Evolutionary conservation across 2,329 filamentous ascomycete species (phyloP).

Genomic region (Clarireedia paspali): DNA sequence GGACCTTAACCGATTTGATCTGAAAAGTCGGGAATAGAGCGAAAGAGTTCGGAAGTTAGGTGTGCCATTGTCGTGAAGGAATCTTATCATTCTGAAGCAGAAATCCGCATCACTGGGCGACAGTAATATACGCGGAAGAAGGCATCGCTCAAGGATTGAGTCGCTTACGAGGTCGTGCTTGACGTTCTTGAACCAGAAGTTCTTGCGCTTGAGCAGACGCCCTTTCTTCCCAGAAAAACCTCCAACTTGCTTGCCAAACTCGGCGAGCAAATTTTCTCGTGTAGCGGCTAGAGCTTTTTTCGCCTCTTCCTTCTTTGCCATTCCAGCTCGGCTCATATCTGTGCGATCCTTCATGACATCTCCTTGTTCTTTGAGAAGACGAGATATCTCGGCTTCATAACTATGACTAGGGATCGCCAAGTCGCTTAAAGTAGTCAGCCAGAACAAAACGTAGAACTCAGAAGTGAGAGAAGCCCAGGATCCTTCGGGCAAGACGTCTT

Average conservation of each 20-base stretch:
- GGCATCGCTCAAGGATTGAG: slow-evolving; percentile 78
- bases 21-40: slow-evolving; percentile 77
- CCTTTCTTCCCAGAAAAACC: slow-evolving; percentile 59
- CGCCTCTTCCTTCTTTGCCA: slow-evolving; percentile 60
- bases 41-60: slow-evolving; percentile 82
- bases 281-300: slow-evolving; percentile 63
- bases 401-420: slow-evolving; percentile 67
- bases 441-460: slow-evolving; percentile 84
- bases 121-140: slow-evolving; percentile 78
- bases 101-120: slow-evolving; percentile 86
- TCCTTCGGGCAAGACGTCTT: slow-evolving; percentile 49
- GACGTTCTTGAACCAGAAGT: slow-evolving; percentile 65
- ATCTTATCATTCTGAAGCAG: slow-evolving; percentile 77
- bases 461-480: slow-evolving; percentile 66
- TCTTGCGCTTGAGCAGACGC: slow-evolving; percentile 67
- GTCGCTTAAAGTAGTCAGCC: slow-evolving; percentile 80
- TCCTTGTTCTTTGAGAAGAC: slow-evolving; percentile 58
- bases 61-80: slow-evolving; percentile 75
- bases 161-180: slow-evolving; percentile 64
- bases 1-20: slow-evolving; percentile 68
- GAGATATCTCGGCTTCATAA: slow-evolving; percentile 69
- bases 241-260: slow-evolving; percentile 63
- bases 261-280: slow-evolving; percentile 61
- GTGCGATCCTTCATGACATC: slow-evolving; percentile 63
- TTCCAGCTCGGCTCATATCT: slow-evolving; percentile 61